phyloP scores from a whole-genome alignment of 1,284 basidiomycete genomes.

The Rhodotorula sp. region DNA sequence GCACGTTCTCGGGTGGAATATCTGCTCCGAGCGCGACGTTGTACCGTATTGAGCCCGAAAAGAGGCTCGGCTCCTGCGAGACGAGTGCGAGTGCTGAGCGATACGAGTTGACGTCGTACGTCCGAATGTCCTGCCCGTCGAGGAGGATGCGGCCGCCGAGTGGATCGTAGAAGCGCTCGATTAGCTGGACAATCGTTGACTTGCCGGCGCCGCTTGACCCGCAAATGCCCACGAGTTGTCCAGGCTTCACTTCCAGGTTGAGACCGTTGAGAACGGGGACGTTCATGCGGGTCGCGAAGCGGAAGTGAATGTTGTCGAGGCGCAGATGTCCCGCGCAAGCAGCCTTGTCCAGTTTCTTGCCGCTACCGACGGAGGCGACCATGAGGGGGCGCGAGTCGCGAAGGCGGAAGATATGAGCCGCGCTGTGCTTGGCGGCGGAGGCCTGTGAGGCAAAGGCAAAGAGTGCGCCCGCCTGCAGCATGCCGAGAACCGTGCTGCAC shows the following conservation, averaged over 20 bases:
- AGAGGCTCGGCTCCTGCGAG: slow-evolving; percentile 90
- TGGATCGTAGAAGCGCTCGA: slow-evolving; percentile 85
- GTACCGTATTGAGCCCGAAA: slow-evolving; percentile 82
- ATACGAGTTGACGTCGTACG: slow-evolving; percentile 63
- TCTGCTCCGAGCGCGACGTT: slow-evolving; percentile 84
- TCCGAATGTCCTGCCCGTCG: slow-evolving; percentile 75
- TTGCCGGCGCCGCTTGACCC: slow-evolving; percentile 72
- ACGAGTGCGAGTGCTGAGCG: slow-evolving; percentile 59
- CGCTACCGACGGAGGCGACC: slow-evolving; percentile 31
- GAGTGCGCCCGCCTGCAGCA: too few relatives aligned
- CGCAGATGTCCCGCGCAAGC: slow-evolving; percentile 33
- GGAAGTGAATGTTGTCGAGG: slow-evolving; percentile 40
- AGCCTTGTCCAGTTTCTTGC: slow-evolving; percentile 24
- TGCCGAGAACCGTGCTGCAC: too few relatives aligned
- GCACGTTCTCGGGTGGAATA: slow-evolving; percentile 68
- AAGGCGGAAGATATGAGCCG: slow-evolving; percentile 79
- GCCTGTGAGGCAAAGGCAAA: too few relatives aligned
- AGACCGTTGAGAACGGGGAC: slow-evolving; percentile 82
- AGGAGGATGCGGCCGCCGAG: slow-evolving; percentile 70
- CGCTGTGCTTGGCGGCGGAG: slow-evolving; percentile 53
- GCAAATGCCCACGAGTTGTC: slow-evolving; percentile 89
- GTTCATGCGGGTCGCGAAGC: slow-evolving; percentile 83
- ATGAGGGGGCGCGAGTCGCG: slow-evolving; percentile 62
- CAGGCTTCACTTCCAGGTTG: slow-evolving; percentile 72
- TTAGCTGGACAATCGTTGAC: slow-evolving; percentile 80